These are phyloP conservation scores for Posidonia australis DNA, from an alignment of 106 monocot species.

Conservation along the genomic window DNA sequence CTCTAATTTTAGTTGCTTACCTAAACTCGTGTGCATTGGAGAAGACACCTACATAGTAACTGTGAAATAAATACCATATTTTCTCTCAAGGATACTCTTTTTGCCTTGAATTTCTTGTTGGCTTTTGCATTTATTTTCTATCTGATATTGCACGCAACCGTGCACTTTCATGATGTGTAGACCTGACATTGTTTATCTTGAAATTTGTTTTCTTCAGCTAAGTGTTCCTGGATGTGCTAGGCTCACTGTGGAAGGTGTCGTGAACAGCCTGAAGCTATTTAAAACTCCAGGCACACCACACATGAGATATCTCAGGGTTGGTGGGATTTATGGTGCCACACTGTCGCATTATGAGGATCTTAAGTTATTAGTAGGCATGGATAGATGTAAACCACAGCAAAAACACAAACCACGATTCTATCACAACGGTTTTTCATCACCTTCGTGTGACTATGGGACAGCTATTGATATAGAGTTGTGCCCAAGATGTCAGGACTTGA, in stretches of 20 bases:
- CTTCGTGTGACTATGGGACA: slow-evolving; percentile 13
- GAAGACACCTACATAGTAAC: too few relatives aligned
- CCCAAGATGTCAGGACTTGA: slow-evolving; percentile 13
- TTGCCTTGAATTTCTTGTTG: background rate
- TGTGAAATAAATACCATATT: background rate
- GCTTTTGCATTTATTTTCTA: background rate
- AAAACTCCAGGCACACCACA: slow-evolving; percentile 3
- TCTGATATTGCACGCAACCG: background rate
- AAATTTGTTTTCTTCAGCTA: slow-evolving; percentile 18
- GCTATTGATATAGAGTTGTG: slow-evolving; percentile 20
- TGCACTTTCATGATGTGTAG: background rate
- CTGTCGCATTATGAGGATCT: slow-evolving; percentile 11
- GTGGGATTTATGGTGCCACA: slow-evolving; percentile 16
- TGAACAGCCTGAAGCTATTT: slow-evolving; percentile 12
- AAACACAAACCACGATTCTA: slow-evolving; percentile 16
- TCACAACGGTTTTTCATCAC: slow-evolving; percentile 2
- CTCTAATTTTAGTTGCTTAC: too few relatives aligned
- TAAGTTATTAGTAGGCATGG: slow-evolving; percentile 7
- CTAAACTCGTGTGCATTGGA: too few relatives aligned
- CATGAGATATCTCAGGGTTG: slow-evolving; percentile 13
- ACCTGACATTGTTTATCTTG: background rate
- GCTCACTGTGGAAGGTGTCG: slow-evolving; percentile 9
- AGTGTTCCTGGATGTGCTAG: slow-evolving; percentile 23
- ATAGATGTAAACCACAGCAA: background rate
- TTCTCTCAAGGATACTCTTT: background rate